Evolutionary conservation across 2,329 filamentous ascomycete species (phyloP).

Genomic region (Aureobasidium sp.): DNA sequence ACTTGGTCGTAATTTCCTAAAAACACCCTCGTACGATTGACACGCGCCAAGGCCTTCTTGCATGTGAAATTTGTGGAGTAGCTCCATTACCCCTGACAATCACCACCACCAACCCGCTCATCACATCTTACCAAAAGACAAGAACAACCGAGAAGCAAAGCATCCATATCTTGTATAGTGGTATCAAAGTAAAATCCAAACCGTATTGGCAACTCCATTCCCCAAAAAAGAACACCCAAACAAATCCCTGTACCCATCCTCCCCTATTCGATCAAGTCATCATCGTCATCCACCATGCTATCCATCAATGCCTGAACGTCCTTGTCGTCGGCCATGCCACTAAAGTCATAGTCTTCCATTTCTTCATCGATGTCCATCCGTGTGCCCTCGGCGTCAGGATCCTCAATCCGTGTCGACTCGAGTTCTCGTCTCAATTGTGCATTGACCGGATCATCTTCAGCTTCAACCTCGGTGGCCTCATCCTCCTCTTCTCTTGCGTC

Average conservation of each 20-base stretch:
- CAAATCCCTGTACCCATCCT: not conserved
- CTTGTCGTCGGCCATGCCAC: constrained; percentile 16
- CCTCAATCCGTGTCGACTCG: constrained; percentile 15
- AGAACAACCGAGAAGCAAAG: not conserved
- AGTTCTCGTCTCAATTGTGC: constrained; percentile 16
- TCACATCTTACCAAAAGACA: not conserved
- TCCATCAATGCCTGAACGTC: constrained; percentile 18
- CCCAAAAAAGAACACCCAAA: not conserved
- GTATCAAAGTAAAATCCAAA: not conserved
- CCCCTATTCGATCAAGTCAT: constrained; percentile 14
- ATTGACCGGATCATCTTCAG: constrained; percentile 16
- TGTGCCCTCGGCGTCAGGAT: constrained; percentile 15
- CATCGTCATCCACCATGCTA: constrained; percentile 16
- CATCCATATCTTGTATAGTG: not conserved
- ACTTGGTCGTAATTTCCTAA: not conserved
- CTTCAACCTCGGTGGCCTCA: constrained; percentile 7
- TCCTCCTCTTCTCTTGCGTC: constrained; percentile 3
- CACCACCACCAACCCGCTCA: not conserved
- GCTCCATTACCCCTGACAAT: not conserved
- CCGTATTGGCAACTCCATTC: not conserved
- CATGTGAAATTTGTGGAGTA: constrained; percentile 11
- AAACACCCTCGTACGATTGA: constrained; percentile 4
- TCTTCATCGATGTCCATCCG: constrained; percentile 15
- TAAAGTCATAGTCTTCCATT: constrained; percentile 15
- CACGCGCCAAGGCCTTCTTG: constrained; percentile 3